These are phyloP conservation scores for Diophrys appendiculata DNA, from an alignment of 73 alveolate species.

Conservation along the genomic window DNA sequence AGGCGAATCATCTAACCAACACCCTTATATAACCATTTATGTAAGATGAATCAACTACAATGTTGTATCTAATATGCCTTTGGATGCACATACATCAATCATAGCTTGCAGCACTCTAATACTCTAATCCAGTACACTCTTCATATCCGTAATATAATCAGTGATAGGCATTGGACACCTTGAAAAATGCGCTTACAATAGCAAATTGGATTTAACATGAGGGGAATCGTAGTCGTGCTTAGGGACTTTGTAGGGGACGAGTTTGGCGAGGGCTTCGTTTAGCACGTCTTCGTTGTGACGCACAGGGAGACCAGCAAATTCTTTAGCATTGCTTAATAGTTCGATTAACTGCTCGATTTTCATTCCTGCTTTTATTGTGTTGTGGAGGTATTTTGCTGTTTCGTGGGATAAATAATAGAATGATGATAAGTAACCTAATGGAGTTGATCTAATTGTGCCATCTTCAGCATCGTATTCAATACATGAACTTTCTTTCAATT, in stretches of 20 bases:
- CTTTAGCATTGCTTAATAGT: constrained; percentile 85
- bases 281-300: constrained; percentile 98
- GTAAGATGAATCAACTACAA: constrained; percentile 76
- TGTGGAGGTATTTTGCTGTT: constrained; percentile 77
- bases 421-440: constrained; percentile 92
- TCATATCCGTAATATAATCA: constrained; percentile 96
- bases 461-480: constrained; percentile 81
- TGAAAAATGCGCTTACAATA: constrained; percentile 93
- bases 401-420: constrained; percentile 94
- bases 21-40: constrained; percentile 93
- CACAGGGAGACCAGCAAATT: constrained; percentile 96
- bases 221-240: constrained; percentile 85
- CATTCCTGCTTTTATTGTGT: constrained; percentile 65
- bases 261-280: constrained; percentile 91
- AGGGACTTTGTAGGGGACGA: constrained; percentile 86
- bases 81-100: constrained; percentile 93
- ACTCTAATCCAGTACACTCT: constrained; percentile 91
- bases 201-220: constrained; percentile 89
- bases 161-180: constrained; percentile 95
- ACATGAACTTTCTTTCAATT: constrained; percentile 84
- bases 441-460: constrained; percentile 77
- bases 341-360: constrained; percentile 65
- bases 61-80: constrained; percentile 84
- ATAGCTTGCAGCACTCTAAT: constrained; percentile 91
- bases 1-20: constrained; percentile 87